Evolutionary conservation across 2,329 filamentous ascomycete genomes (phyloP).

Genomic region (Claviceps humidiphila): DNA sequence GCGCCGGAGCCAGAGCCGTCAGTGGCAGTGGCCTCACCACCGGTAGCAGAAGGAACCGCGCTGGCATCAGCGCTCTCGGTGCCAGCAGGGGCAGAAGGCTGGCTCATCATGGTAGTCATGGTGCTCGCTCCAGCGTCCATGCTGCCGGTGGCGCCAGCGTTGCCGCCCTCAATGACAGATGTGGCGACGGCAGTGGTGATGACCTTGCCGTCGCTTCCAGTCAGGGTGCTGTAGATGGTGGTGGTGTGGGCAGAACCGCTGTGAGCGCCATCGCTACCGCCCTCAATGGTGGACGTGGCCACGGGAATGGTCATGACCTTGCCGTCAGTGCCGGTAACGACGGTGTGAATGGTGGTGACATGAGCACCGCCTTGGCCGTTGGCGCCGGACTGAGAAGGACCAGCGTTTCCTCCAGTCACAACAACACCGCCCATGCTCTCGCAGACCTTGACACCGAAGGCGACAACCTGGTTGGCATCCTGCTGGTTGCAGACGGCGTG

Average conservation of each 20-base stretch:
- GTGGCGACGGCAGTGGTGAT: conserved; percentile 11
- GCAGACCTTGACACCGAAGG: conserved; percentile 28
- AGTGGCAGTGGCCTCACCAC: conserved; percentile 7
- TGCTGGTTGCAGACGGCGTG: conserved; percentile 25
- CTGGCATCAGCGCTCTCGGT: not conserved
- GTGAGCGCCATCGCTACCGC: conserved; percentile 8
- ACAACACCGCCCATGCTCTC: conserved; percentile 18
- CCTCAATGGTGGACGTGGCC: conserved; percentile 21
- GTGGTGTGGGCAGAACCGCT: conserved; percentile 13
- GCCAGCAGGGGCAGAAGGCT: not conserved
- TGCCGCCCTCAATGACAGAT: not conserved
- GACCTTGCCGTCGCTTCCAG: conserved; percentile 18
- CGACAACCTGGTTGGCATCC: conserved; percentile 23
- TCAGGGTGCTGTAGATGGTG: conserved; percentile 23
- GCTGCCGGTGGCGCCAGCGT: conserved; percentile 8
- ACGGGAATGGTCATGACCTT: conserved; percentile 22
- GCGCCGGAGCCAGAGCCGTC: not conserved
- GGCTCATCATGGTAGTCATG: conserved; percentile 14
- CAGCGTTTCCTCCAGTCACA: conserved; percentile 14
- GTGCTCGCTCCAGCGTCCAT: conserved; percentile 13
- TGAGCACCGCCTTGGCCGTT: not conserved
- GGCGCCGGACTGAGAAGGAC: not conserved
- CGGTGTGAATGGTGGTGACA: conserved; percentile 23
- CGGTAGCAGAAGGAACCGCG: conserved; percentile 4
- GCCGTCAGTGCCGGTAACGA: conserved; percentile 19